Conservation (phyloP, 495 filamentous ascomycete species). For the Lasiosphaeria miniovina region DNA sequence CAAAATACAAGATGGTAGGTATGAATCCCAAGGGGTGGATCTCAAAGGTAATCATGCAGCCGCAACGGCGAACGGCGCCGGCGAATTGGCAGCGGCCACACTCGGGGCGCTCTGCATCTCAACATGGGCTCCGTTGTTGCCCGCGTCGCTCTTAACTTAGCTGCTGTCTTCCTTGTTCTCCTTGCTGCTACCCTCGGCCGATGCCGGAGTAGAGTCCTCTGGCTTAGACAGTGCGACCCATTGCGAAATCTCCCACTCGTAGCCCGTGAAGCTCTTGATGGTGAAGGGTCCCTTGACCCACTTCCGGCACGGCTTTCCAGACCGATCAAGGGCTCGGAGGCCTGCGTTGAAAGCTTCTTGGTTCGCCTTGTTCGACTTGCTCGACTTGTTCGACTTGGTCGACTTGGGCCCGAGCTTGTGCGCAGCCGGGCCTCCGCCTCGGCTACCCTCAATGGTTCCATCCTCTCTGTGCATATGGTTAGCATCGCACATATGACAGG, state of each 20-base stretch:
- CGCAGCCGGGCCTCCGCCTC: conserved; percentile 34
- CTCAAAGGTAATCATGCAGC: conserved; percentile 9
- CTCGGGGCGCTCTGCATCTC: conserved; percentile 45
- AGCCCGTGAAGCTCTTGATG: conserved; percentile 90
- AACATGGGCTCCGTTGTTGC: conserved; percentile 53
- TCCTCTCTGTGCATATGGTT: conserved; percentile 52
- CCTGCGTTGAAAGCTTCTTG: conserved; percentile 97
- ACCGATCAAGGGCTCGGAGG: conserved; percentile 87
- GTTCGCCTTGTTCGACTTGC: no score
- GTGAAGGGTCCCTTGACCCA: conserved; percentile 81
- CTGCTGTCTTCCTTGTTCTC: conserved; percentile 64
- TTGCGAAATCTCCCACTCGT: conserved; percentile 75
- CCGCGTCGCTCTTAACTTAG: conserved; percentile 66
- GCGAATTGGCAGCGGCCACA: conserved; percentile 40
- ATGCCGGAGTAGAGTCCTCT: conserved; percentile 38
- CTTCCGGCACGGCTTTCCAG: conserved; percentile 83
- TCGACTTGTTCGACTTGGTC: no score
- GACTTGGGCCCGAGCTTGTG: conserved; percentile 93
- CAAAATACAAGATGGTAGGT: background rate
- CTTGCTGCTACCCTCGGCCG: conserved; percentile 71
- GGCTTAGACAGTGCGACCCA: conserved; percentile 73
- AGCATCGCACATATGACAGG: conserved; percentile 5
- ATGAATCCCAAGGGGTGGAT: background rate
- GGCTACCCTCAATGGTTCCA: conserved; percentile 51
- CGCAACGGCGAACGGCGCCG: conserved; percentile 28